Base-by-base conservation (phyloP, 192 early-diverging fungal species). In the Podila epigama region DNA sequence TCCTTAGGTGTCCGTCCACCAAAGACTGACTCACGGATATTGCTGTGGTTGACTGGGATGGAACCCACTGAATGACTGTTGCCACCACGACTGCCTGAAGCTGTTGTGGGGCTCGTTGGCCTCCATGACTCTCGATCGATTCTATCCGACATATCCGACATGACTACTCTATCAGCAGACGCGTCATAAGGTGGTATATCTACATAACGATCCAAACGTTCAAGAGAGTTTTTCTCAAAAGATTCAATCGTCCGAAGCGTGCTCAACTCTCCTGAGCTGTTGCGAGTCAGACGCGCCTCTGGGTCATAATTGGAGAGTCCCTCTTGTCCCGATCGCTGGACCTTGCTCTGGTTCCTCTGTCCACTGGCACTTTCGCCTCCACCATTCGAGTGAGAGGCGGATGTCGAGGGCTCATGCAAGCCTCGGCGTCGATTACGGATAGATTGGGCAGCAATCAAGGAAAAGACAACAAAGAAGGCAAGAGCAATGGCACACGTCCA, bases 1-100 rank as follows among this genome's bases (percentile, higher is more conserved):
- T 77, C 73, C 22, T 66, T 44, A 0, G 60, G 22, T 25, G 71
- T 75, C 15, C 71, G 64, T 58, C 71, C 71, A 37, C 73, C 73
- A 68, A 77, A 77, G 18, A 77, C 73, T 12, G 73, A 77, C 28
- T 77, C 73, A 1, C 73, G 73, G 9, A 77, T 68, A 34, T 62
- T 66, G 18, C 31, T 64, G 32, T 55, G 63, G 16, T 36, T 52
- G 7, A 44, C 51, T 15, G 20, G 22, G 27, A 40, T 58, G 27
- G 20, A 44, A 7, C n/a, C 36, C 7, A 29, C n/a, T 22, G 40
- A 33, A 25, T 58, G 33, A 16, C 41, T 44, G 25, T 48, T 60
- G 20, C 64, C 58, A 27, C 25, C 40, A 25, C 67, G 64, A 35
- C 51, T 67, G 0, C 59, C 35, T 10, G 52, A 55, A 20, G 59